Conservation (phyloP, 306 rosid species). For the Quercus agrifolia region DNA sequence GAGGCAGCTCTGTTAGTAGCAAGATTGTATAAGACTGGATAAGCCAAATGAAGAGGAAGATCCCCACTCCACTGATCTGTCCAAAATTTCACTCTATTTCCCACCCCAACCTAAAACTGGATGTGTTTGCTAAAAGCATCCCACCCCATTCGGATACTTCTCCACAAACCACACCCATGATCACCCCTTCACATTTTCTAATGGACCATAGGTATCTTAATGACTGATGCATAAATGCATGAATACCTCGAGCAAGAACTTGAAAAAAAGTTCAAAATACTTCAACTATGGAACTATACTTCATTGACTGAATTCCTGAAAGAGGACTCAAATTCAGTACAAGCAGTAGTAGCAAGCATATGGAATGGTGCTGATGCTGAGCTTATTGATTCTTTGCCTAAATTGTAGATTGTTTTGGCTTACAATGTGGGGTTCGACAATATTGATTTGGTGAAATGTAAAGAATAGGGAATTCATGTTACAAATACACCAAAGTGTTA, state of each 20-base stretch:
- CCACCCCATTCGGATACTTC: no score
- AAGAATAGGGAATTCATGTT: conserved; percentile 43
- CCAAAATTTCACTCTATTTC: no score
- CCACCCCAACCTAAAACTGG: no score
- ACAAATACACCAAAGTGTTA: conserved; percentile 60
- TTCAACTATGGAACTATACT: conserved; percentile 45
- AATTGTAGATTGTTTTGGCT: conserved; percentile 48
- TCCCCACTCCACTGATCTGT: no score
- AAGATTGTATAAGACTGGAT: no score
- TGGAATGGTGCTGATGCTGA: conserved; percentile 45
- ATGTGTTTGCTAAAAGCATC: no score
- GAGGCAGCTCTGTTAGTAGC: no score
- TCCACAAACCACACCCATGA: no score
- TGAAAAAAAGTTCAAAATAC: conserved; percentile 46
- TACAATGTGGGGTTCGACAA: conserved; percentile 60
- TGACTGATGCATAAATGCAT: conserved; percentile 37
- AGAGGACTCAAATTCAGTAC: conserved; percentile 31
- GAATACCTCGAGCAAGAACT: conserved; percentile 41
- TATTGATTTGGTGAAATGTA: conserved; percentile 48
- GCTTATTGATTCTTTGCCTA: conserved; percentile 45
- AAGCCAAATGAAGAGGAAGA: no score
- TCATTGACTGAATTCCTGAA: conserved; percentile 22
- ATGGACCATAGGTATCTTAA: conserved; percentile 45
- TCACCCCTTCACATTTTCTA: background rate
- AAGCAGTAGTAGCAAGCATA: conserved; percentile 40